Evolutionary conservation across 805 yeast species (phyloP).

Genomic region (Suhomyces kilbournensis): DNA sequence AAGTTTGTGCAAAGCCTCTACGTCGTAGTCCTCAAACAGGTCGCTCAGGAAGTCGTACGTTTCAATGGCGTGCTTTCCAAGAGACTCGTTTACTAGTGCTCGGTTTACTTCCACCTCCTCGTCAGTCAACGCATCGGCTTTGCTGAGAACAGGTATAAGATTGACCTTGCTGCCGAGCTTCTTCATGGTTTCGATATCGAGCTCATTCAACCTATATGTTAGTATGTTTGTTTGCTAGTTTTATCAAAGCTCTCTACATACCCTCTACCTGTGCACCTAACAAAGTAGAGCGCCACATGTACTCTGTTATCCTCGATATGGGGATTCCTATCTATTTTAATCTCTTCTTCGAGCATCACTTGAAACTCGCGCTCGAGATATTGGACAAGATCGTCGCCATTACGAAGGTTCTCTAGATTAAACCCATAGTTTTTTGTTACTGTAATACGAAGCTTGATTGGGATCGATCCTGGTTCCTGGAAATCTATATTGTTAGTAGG

Average conservation of each 20-base stretch:
- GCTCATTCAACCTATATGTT: slow-evolving; percentile 41
- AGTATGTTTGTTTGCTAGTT: background rate
- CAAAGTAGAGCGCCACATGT: slow-evolving; percentile 25
- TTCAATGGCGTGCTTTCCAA: slow-evolving; percentile 53
- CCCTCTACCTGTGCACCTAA: slow-evolving; percentile 14
- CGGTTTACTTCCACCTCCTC: slow-evolving; percentile 57
- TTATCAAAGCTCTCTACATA: background rate
- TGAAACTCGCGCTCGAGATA: slow-evolving; percentile 9
- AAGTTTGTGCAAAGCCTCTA: slow-evolving; percentile 12
- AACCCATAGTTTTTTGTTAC: slow-evolving; percentile 25
- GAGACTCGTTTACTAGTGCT: slow-evolving; percentile 45
- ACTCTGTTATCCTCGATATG: slow-evolving; percentile 18
- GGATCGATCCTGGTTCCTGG: slow-evolving; percentile 1
- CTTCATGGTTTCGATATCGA: slow-evolving; percentile 73
- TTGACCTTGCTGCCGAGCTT: slow-evolving; percentile 70
- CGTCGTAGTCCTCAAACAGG: slow-evolving; percentile 10
- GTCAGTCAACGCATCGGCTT: slow-evolving; percentile 70
- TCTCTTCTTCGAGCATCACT: slow-evolving; percentile 10
- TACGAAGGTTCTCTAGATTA: slow-evolving; percentile 18
- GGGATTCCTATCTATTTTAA: slow-evolving; percentile 12
- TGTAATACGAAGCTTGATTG: slow-evolving; percentile 17
- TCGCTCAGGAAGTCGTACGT: slow-evolving; percentile 21
- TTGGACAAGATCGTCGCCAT: slow-evolving; percentile 8
- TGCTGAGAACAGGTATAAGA: slow-evolving; percentile 76
- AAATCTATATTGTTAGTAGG: background rate